Base-by-base conservation (phyloP, 306 rosid species). In the Datisca glomerata region DNA sequence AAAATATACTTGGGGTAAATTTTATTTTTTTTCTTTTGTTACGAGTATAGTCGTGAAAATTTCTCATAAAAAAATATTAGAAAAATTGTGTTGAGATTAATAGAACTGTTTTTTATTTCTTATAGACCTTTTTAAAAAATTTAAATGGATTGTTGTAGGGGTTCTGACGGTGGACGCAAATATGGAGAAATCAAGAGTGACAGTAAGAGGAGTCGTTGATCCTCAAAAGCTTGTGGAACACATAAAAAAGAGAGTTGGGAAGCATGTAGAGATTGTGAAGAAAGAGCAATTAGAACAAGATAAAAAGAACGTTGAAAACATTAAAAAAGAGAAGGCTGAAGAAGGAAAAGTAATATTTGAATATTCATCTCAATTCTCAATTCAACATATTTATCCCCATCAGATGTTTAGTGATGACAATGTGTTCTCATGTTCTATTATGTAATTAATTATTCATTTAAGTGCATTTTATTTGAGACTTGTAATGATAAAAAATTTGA, bases 401-500 rank as follows among this genome's bases (percentile, higher is more conserved):
- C 83, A 80, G 38, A 68, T 25, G 11, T 80, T 84, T 19, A 72
- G 61, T n/a, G 98, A 89, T 52, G 95, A 89, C 31, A 77, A 89
- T 14, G 83, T 67, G 3, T 53, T 44, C 52, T 55, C 98, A 44
- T 84, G 98, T 47, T 67, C 81, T 11, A 41, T 78, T 10, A 74
- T 89, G 86, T 84, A 61, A 74, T 14, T 27, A 15, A 3, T 8
- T 47, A 4, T 25, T 25, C 4, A 25, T 25, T 4, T 25, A 25
- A 25, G 8, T 25, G 6, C 4, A 25, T 25, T 25, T 25, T 25
- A 8, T 25, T 25, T 8, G 4, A 25, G 31, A n/a, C n/a, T n/a
- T n/a, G 31, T 4, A 25, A 25, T 25, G 31, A 25, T 25, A 4
- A 4, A 4, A 4, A 8, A 4, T 25, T 8, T 25, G 4, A 25